phyloP scores from a whole-genome alignment of 2,329 filamentous ascomycete genomes.

The Claviceps africana region DNA sequence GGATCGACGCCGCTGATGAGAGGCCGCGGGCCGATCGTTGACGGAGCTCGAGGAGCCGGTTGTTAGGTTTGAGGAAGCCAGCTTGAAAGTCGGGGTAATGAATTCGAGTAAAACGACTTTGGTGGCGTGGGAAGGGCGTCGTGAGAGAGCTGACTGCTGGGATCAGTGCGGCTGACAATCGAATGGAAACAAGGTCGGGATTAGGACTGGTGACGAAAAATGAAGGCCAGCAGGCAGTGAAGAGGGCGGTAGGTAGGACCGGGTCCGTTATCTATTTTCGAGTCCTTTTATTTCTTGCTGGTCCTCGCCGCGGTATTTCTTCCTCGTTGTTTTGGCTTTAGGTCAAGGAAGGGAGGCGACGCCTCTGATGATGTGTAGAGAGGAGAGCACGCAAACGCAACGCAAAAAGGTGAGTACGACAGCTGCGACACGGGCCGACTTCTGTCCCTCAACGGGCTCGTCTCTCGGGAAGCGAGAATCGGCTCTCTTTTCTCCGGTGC shows the following conservation, averaged over 20 bases:
- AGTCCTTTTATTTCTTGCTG: too few relatives aligned
- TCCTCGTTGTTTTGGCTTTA: not conserved
- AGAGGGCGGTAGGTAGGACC: not conserved
- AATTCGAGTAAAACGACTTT: slow-evolving; percentile 1
- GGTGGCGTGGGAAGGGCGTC: not conserved
- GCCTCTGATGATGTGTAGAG: not conserved
- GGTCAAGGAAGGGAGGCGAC: not conserved
- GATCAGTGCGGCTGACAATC: not conserved
- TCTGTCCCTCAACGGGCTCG: too few relatives aligned
- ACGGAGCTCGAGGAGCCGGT: slow-evolving; percentile 41
- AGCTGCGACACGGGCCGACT: too few relatives aligned
- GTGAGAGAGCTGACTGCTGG: not conserved
- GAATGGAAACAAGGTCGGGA: not conserved
- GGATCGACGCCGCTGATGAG: slow-evolving; percentile 37
- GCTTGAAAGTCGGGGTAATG: slow-evolving; percentile 20
- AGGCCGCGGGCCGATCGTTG: slow-evolving; percentile 32
- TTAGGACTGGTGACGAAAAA: not conserved
- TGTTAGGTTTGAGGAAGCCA: slow-evolving; percentile 36
- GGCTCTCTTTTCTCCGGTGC: not conserved
- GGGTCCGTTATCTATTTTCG: not conserved
- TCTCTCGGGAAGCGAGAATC: not conserved
- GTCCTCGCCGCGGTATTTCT: too few relatives aligned
- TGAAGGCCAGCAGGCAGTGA: not conserved
- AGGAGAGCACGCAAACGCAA: not conserved
- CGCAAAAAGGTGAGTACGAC: too few relatives aligned